phyloP scores from a whole-genome alignment of 2,329 filamentous ascomycete genomes.

The Xylaria sp. region DNA sequence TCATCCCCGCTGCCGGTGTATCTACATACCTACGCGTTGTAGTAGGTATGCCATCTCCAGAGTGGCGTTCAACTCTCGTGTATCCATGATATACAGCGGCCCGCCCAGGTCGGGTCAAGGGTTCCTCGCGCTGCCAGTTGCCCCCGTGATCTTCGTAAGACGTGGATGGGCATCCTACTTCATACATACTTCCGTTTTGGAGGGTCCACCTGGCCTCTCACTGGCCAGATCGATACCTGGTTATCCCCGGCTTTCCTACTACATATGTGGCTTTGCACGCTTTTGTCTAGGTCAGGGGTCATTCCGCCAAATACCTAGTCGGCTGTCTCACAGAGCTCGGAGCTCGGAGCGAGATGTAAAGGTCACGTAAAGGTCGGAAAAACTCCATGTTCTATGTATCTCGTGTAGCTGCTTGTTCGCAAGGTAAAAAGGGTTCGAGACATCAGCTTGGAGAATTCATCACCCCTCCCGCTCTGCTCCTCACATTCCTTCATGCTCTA shows the following conservation, averaged over 20 bases:
- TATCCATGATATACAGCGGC: background rate
- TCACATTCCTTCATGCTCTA: background rate
- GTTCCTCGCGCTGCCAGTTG: background rate
- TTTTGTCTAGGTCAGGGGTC: slow-evolving; percentile 6
- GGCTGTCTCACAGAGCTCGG: slow-evolving; percentile 6
- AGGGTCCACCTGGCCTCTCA: background rate
- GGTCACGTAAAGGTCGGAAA: slow-evolving; percentile 13
- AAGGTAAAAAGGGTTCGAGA: background rate
- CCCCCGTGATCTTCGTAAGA: background rate
- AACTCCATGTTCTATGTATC: slow-evolving; percentile 14
- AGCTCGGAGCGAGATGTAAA: too few species aligned
- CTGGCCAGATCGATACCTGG: slow-evolving; percentile 13
- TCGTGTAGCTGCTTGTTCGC: background rate
- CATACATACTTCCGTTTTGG: background rate
- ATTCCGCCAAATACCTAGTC: slow-evolving; percentile 8
- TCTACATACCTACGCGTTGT: too few species aligned
- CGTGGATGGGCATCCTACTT: background rate
- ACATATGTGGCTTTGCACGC: background rate
- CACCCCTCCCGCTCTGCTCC: background rate
- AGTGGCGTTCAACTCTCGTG: background rate
- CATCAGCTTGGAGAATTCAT: background rate
- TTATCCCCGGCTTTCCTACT: background rate
- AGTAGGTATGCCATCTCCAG: too few species aligned
- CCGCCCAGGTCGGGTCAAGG: background rate
- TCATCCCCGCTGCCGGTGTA: background rate